Conservation (phyloP, 2,329 filamentous ascomycete species). For the Pseudopyrenochaeta lycopersici region DNA sequence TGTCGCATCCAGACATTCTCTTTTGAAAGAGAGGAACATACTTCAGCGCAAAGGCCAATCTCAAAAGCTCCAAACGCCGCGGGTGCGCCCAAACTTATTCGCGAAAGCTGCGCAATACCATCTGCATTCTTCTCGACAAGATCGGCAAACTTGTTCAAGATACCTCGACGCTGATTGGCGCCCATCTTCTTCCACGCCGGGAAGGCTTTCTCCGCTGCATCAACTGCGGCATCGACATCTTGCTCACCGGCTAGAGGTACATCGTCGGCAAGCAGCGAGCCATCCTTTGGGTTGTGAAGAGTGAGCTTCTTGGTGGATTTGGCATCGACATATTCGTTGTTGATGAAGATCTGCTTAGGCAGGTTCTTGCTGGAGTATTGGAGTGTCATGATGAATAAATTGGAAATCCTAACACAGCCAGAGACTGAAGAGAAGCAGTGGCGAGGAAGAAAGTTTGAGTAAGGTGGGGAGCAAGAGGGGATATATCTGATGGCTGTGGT, state of each 20-base stretch:
- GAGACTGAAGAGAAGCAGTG: neutral
- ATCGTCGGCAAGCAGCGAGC: constrained; percentile 59
- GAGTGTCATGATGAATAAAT: constrained; percentile 34
- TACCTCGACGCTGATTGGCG: constrained; percentile 35
- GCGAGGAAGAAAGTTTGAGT: neutral
- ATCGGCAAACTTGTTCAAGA: constrained; percentile 45
- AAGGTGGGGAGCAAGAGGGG: constrained; percentile 23
- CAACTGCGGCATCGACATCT: constrained; percentile 58
- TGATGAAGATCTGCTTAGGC: constrained; percentile 52
- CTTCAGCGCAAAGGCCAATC: constrained; percentile 49
- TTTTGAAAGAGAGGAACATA: constrained; percentile 4
- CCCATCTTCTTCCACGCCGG: constrained; percentile 50
- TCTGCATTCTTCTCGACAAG: constrained; percentile 35
- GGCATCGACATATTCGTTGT: constrained; percentile 48
- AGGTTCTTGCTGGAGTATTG: constrained; percentile 47
- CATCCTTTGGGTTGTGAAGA: constrained; percentile 61
- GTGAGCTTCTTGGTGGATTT: constrained; percentile 57
- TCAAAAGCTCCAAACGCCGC: constrained; percentile 57
- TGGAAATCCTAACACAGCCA: neutral
- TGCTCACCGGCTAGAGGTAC: constrained; percentile 56
- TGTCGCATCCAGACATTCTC: constrained; percentile 1
- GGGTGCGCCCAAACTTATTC: constrained; percentile 59
- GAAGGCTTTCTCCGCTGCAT: constrained; percentile 60
- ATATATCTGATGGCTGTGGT: constrained; percentile 8
- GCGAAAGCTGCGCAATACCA: constrained; percentile 43